Evolutionary conservation across 306 rosid genomes (phyloP).

Genomic region (Argentina anserina): DNA sequence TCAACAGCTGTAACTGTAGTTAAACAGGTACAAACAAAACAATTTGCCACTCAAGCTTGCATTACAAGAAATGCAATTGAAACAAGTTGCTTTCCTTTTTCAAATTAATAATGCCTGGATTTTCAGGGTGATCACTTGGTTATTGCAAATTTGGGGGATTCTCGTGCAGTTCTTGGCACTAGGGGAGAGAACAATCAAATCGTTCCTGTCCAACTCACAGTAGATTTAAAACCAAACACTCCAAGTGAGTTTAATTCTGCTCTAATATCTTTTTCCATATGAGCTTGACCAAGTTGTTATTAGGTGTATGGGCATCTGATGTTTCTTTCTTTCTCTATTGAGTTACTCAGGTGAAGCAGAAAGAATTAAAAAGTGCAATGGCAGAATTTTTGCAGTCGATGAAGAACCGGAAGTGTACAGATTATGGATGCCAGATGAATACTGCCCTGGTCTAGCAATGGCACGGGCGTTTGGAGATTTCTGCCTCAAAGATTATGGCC

Average conservation of each 20-base stretch:
- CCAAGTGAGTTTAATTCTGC: conserved; percentile 46
- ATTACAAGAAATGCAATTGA: neutral
- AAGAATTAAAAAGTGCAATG: conserved; percentile 60
- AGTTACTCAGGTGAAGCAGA: conserved; percentile 65
- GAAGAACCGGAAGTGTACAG: conserved; percentile 79
- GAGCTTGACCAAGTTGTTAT: neutral
- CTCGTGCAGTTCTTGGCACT: conserved; percentile 87
- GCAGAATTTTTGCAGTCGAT: conserved; percentile 64
- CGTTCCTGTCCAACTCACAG: conserved; percentile 71
- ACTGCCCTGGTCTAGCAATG: conserved; percentile 96
- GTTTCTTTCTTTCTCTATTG: conserved; percentile 12
- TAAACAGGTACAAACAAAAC: conserved; percentile 55
- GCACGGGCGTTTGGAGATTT: conserved; percentile 94
- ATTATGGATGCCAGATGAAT: conserved; percentile 93
- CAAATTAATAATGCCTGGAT: neutral
- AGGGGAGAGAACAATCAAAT: conserved; percentile 56
- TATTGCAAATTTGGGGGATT: conserved; percentile 84
- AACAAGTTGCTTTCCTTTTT: neutral
- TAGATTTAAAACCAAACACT: conserved; percentile 78
- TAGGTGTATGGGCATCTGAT: neutral
- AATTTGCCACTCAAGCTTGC: conserved; percentile 2
- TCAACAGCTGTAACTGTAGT: conserved; percentile 74
- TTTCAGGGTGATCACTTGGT: conserved; percentile 70
- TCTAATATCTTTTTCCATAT: neutral
- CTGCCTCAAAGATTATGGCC: conserved; percentile 88